phyloP scores from a whole-genome alignment of 2,329 filamentous ascomycete species.

The Westerdykella ornata region DNA sequence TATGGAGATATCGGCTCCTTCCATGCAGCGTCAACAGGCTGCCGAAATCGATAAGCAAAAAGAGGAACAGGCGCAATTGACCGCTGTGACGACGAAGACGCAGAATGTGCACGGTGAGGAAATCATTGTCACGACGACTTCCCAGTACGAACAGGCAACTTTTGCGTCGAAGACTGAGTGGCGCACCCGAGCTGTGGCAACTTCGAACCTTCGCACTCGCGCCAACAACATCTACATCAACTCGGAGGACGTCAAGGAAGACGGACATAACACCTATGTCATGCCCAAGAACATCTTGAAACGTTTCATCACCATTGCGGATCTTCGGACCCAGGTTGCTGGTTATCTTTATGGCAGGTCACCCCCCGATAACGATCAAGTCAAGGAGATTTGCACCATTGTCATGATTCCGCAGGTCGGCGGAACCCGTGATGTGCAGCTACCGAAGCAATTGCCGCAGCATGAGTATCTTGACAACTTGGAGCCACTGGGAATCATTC shows the following conservation, averaged over 20 bases:
- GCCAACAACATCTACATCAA: conserved; percentile 99
- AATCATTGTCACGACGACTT: conserved; percentile 96
- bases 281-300: conserved; percentile 99
- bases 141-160: conserved; percentile 93
- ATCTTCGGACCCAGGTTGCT: conserved; percentile 91
- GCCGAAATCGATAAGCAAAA: conserved; percentile 99
- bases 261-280: conserved; percentile 85
- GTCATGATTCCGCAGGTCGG: conserved; percentile 97
- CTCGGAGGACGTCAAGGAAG: conserved; percentile 83
- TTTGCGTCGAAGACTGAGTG: conserved; percentile 99
- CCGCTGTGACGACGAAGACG: conserved; percentile 95
- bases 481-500: conserved; percentile 89
- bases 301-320: conserved; percentile 95
- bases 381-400: conserved; percentile 95
- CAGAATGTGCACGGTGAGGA: conserved; percentile 96
- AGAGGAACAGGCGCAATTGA: conserved; percentile 91
- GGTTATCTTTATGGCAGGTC: conserved; percentile 92
- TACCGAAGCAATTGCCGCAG: conserved; percentile 83
- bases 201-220: conserved; percentile 85
- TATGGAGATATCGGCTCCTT: conserved; percentile 98
- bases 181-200: conserved; percentile 93
- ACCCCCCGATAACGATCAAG: conserved; percentile 86
- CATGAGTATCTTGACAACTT: conserved; percentile 82
- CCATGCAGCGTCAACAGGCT: conserved; percentile 95
- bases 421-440: conserved; percentile 81